Percentiles rank a stretch among this genome's conserved stretches.
Conservation (phyloP, 148 eudicot genomes). For the Amaranthus cruentus region DNA sequence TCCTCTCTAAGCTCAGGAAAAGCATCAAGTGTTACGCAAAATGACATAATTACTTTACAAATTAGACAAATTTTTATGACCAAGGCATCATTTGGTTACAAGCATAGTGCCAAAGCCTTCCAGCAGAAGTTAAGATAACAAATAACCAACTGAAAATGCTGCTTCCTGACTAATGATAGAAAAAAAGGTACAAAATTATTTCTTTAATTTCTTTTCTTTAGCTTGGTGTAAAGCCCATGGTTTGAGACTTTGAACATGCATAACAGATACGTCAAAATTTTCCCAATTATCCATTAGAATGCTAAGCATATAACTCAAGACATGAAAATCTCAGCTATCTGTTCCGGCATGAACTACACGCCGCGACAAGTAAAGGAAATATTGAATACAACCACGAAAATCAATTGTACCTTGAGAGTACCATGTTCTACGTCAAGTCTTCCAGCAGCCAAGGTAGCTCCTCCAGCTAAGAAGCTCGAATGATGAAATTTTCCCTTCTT, state of each 20-base stretch:
- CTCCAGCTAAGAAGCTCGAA: slow-evolving; percentile 97
- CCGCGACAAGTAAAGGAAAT: background rate
- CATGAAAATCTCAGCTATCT: background rate
- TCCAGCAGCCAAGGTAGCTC: slow-evolving; percentile 92
- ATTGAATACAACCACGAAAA: background rate
- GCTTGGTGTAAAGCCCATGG: background rate
- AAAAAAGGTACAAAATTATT: background rate
- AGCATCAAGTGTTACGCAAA: background rate
- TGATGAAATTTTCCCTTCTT: slow-evolving; percentile 91
- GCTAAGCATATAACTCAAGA: background rate
- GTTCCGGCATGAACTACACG: background rate
- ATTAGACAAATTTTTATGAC: too few relatives aligned
- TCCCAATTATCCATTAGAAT: background rate
- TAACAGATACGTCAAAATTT: background rate
- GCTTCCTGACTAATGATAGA: background rate
- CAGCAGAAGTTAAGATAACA: background rate
- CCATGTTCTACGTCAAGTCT: slow-evolving; percentile 66
- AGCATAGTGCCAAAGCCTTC: background rate
- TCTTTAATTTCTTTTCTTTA: background rate
- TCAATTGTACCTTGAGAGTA: slow-evolving; percentile 56
- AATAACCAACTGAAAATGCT: too few relatives aligned
- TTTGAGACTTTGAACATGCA: background rate
- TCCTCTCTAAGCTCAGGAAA: background rate
- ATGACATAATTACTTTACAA: background rate
- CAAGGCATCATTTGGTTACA: background rate